Conservation (phyloP, 805 yeast species). For the Metschnikowia continentalis region DNA sequence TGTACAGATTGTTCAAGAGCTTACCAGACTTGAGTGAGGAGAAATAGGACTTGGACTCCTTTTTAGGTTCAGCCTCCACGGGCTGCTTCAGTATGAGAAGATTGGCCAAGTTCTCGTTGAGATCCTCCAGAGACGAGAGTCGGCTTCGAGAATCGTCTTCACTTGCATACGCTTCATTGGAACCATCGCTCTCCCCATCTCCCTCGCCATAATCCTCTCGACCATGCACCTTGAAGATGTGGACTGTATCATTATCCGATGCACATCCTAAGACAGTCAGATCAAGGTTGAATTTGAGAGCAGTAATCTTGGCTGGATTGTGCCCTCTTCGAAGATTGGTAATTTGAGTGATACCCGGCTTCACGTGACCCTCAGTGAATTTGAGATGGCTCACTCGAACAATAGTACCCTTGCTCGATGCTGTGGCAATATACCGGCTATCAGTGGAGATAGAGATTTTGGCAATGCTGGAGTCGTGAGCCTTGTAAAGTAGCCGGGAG, state of each 20-base stretch:
- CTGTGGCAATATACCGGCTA: conserved; percentile 33
- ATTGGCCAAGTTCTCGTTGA: conserved; percentile 41
- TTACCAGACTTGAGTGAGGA: conserved; percentile 24
- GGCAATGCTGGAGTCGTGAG: conserved; percentile 36
- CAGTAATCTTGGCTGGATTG: conserved; percentile 30
- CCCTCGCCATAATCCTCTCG: background rate
- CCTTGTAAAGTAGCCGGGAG: conserved; percentile 34
- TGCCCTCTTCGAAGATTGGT: conserved; percentile 40
- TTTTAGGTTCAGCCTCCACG: conserved; percentile 9
- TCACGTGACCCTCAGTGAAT: background rate
- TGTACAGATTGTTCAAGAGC: conserved; percentile 32
- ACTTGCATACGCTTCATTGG: conserved; percentile 10
- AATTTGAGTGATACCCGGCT: conserved; percentile 22
- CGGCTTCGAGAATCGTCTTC: conserved; percentile 20
- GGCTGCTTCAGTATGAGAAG: conserved; percentile 25
- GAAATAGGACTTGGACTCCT: conserved; percentile 15
- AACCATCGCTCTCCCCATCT: conserved; percentile 6
- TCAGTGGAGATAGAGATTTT: conserved; percentile 28
- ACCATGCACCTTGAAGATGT: conserved; percentile 29
- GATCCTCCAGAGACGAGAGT: conserved; percentile 33
- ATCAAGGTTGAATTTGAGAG: conserved; percentile 33
- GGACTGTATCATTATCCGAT: conserved; percentile 40
- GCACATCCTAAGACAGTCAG: conserved; percentile 36
- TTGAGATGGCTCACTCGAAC: conserved; percentile 30
- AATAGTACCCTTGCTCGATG: conserved; percentile 42